Base-by-base conservation (phyloP, 129 eudicot genomes). In the Saussurea involucrata region DNA sequence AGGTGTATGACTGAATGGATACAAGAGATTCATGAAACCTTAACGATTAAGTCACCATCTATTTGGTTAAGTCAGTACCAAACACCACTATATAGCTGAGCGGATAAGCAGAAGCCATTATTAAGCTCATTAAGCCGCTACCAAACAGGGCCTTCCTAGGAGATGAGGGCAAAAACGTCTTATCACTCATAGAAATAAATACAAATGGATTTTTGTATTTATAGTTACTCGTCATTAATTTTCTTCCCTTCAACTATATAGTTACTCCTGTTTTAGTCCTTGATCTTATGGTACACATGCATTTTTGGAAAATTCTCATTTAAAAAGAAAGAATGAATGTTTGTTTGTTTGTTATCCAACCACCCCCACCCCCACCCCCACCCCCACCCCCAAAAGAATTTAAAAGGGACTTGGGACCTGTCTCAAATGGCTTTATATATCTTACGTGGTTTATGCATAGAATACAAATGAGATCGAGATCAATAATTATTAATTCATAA, bases 361-460 rank as follows among this genome's bases (percentile, higher is more conserved):
- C 63, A 80, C 79, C 63, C 76, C 27, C 32, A 28, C n/a, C n/a
- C n/a, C n/a, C n/a, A n/a, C n/a, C n/a, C n/a, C n/a, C n/a, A n/a
- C n/a, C n/a, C n/a, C n/a, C n/a, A n/a, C n/a, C n/a, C n/a, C n/a
- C n/a, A n/a, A n/a, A n/a, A n/a, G n/a, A 66, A n/a, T 53, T 66
- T 42, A 11, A 73, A 73, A 73, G 7, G 75, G 49, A 53, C 33
- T 25, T 53, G 73, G 40, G 46, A 25, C 78, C 84, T 60, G 78
- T 66, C 66, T 72, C n/a, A 80, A 22, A 46, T 80, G 83, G 68
- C 68, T 72, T 65, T 73, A 64, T 66, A 42, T 21, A 32, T 5
- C 37, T 36, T 11, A 53, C 27, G 25, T n/a, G n/a, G n/a, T n/a
- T 64, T 72, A 36, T 72, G 25, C 21, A 46, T 46, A 17, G 58